Evolutionary conservation across 2,329 filamentous ascomycete genomes (phyloP).

Genomic region (Penicillium sp.): DNA sequence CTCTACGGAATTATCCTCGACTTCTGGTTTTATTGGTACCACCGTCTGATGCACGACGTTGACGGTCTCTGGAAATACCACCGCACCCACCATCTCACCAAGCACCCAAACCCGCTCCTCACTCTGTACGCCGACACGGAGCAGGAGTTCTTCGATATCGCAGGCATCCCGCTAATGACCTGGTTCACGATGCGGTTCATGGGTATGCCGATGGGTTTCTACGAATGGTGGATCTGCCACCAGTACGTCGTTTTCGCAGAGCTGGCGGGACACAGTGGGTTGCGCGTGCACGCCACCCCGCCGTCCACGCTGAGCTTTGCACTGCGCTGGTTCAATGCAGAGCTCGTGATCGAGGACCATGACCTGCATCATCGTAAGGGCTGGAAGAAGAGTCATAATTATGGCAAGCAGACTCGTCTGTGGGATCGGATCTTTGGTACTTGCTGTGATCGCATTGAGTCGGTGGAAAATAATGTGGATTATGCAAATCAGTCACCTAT

Average conservation of each 20-base stretch:
- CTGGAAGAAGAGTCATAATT: constrained; percentile 28
- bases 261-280: constrained; percentile 25
- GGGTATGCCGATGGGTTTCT: constrained; percentile 27
- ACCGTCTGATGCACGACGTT: constrained; percentile 26
- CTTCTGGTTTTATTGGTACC: constrained; percentile 32
- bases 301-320: constrained; percentile 20
- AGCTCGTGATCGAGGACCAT: constrained; percentile 28
- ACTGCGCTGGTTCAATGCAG: constrained; percentile 21
- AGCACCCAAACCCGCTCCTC: constrained; percentile 26
- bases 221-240: constrained; percentile 29
- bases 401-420: constrained; percentile 27
- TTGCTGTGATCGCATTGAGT: constrained; percentile 25
- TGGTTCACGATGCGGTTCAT: constrained; percentile 22
- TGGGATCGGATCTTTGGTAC: constrained; percentile 28
- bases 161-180: constrained; percentile 23
- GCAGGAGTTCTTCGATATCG: constrained; percentile 28
- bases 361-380: constrained; percentile 29
- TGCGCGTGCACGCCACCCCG: constrained; percentile 24
- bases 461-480: constrained; percentile 20
- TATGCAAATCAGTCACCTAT: constrained; percentile 23
- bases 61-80: constrained; percentile 25
- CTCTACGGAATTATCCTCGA: constrained; percentile 27
- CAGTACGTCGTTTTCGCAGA: constrained; percentile 27
- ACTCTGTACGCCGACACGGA: constrained; percentile 25
- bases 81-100: constrained; percentile 27